Percentiles rank a stretch among this genome's conserved stretches.
Conservation (phyloP, 768 basidiomycete genomes). For the Suillus lakei region DNA sequence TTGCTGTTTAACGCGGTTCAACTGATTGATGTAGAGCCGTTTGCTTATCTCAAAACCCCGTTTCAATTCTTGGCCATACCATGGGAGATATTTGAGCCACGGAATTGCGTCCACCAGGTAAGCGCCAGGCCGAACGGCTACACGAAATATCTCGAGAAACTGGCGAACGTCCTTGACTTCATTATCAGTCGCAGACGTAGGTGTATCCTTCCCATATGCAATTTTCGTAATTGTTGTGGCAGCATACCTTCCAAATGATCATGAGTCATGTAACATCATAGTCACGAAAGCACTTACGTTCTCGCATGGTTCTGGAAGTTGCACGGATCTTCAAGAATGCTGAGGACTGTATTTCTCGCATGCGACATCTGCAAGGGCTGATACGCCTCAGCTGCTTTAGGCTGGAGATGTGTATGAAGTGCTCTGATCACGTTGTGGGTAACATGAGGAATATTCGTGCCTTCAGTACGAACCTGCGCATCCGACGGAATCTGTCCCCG, state of each 20-base stretch:
- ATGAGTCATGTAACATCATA: neutral
- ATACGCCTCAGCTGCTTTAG: no score
- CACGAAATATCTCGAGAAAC: conserved; percentile 26
- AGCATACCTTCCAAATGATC: conserved; percentile 20
- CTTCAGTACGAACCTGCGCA: conserved; percentile 47
- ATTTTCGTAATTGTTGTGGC: conserved; percentile 21
- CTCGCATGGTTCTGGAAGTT: conserved; percentile 14
- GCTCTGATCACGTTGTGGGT: conserved; percentile 38
- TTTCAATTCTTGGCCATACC: conserved; percentile 56
- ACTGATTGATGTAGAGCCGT: conserved; percentile 50
- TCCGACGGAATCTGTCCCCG: conserved; percentile 60
- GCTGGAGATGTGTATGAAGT: no score
- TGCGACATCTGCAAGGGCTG: conserved; percentile 47
- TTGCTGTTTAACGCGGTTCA: conserved; percentile 44
- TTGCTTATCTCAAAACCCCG: conserved; percentile 49
- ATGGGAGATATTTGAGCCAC: conserved; percentile 51
- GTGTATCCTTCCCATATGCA: no score
- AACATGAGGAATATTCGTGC: neutral
- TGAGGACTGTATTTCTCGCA: conserved; percentile 18
- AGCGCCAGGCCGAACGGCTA: conserved; percentile 37
- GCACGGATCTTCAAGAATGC: conserved; percentile 22
- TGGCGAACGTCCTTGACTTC: conserved; percentile 18
- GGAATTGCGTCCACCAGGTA: conserved; percentile 39
- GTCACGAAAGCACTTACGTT: conserved; percentile 10
- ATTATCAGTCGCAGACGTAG: conserved; percentile 18